Percentiles rank a stretch among this genome's conserved stretches.
Conservation (phyloP, 192 early-diverging fungal species). For the Gigaspora rosea region DNA sequence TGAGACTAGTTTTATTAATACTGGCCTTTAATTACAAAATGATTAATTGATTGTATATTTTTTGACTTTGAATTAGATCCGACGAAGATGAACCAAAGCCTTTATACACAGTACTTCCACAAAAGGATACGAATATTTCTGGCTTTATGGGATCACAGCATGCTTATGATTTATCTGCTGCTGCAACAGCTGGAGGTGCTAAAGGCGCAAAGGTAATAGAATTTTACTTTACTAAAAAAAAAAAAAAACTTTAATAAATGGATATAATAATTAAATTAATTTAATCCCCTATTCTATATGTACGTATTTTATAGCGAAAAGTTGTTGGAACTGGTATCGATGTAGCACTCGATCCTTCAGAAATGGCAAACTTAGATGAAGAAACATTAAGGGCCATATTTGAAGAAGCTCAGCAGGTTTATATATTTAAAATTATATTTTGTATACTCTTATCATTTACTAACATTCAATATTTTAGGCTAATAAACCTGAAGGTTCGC, state of each 20-base stretch:
- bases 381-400: constrained; percentile 77
- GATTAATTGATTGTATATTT: too few species aligned
- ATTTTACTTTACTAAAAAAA: not conserved
- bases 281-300: not conserved
- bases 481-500: constrained; percentile 41
- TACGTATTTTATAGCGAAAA: constrained; percentile 50
- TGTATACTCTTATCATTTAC: not conserved
- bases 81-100: constrained; percentile 55
- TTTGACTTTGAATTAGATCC: constrained; percentile 27
- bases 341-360: constrained; percentile 86
- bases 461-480: constrained; percentile 20
- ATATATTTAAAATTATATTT: not conserved
- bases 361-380: constrained; percentile 79
- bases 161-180: constrained; percentile 76
- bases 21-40: not conserved
- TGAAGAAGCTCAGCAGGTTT: constrained; percentile 65
- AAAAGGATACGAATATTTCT: constrained; percentile 63
- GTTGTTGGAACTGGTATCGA: constrained; percentile 66
- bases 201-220: constrained; percentile 48
- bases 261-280: not conserved
- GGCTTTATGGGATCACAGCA: constrained; percentile 96
- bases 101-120: constrained; percentile 89
- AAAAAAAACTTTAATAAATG: not conserved
- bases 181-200: constrained; percentile 43
- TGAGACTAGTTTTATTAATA: not conserved